Conservation (phyloP, 106 monocot genomes). For the Phalaenopsis aphrodite region DNA sequence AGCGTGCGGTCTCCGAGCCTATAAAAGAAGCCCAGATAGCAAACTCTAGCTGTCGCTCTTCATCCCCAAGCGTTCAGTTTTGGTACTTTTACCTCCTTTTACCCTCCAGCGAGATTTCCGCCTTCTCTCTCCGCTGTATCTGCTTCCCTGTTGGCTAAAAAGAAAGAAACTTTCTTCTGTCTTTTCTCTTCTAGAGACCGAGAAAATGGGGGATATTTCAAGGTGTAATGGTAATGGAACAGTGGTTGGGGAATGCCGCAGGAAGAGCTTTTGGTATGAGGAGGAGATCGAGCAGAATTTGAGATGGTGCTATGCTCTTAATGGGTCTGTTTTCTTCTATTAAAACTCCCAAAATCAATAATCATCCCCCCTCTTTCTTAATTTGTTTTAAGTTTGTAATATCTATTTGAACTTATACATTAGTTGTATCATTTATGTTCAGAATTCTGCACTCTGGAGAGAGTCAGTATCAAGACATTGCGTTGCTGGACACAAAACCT, state of each 20-base stretch:
- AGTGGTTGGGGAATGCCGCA: constrained; percentile 9
- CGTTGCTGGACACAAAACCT: constrained; percentile 39
- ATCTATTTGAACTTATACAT: too few species aligned
- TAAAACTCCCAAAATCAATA: not conserved
- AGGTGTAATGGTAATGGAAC: constrained; percentile 18
- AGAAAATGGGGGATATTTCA: constrained; percentile 20
- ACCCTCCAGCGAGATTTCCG: not conserved
- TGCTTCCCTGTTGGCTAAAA: not conserved
- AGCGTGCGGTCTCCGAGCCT: not conserved
- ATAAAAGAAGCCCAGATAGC: constrained; percentile 1
- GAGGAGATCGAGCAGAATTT: constrained; percentile 45
- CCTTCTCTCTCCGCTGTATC: not conserved
- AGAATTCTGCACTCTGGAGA: constrained; percentile 40
- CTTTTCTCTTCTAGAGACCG: not conserved
- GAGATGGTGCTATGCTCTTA: constrained; percentile 53
- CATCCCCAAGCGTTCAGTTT: not conserved
- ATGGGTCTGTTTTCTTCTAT: constrained; percentile 15
- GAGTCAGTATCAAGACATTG: constrained; percentile 39
- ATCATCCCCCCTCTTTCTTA: not conserved
- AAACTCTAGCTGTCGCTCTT: not conserved
- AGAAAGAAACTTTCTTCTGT: not conserved
- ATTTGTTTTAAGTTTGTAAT: too few species aligned
- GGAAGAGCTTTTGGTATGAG: constrained; percentile 49
- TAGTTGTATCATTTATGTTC: not conserved
- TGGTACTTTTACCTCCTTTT: not conserved